Conservation (phyloP, 164 flowering plant genomes). For the Pachysandra terminalis region DNA sequence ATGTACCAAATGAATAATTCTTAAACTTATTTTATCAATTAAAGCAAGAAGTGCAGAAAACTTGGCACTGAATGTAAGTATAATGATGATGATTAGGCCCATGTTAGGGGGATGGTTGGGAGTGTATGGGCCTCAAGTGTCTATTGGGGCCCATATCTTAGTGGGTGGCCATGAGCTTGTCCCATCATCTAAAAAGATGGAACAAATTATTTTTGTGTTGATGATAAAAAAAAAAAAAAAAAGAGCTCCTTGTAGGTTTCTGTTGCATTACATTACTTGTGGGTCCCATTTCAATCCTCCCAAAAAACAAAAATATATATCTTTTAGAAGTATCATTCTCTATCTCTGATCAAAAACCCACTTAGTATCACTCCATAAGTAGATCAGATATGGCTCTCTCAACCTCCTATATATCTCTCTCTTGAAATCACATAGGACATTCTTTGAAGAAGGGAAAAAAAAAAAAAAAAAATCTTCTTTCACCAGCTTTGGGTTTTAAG, state of each 20-base stretch:
- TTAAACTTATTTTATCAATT: neutral
- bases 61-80: neutral
- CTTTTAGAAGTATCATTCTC: conserved; percentile 4
- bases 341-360: neutral
- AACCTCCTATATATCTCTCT: conserved; percentile 1
- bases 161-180: conserved; percentile 2
- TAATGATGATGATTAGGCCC: neutral
- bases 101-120: neutral
- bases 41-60: too few species aligned
- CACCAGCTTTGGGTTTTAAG: neutral
- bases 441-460: too few species aligned
- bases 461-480: too few species aligned
- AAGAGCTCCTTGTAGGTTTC: neutral
- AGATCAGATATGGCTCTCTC: neutral
- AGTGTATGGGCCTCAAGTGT: neutral
- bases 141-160: conserved; percentile 2
- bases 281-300: neutral
- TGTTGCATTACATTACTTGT: neutral
- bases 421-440: neutral
- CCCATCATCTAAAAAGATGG: conserved; percentile 3
- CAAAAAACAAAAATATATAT: too few species aligned
- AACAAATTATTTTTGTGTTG: too few species aligned
- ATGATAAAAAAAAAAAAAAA: neutral
- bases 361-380: conserved; percentile 20
- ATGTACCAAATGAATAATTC: neutral